Evolutionary conservation across 176 grass and related monocot genomes (phyloP).

Genomic region (Oropetium thomaeum): DNA sequence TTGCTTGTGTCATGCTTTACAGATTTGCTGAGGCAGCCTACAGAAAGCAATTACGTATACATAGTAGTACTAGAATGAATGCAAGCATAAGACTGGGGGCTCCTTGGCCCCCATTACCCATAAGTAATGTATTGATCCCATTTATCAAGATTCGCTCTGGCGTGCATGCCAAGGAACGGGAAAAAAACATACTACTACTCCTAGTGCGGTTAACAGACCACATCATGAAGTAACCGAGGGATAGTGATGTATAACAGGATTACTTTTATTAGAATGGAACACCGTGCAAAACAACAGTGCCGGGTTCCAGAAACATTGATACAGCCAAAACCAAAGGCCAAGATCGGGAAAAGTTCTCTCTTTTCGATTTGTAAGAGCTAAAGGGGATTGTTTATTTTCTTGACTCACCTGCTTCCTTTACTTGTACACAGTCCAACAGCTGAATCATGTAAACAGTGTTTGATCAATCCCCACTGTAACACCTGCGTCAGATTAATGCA

Average conservation of each 20-base stretch:
- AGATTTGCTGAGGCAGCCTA: neutral
- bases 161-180: neutral
- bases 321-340: neutral
- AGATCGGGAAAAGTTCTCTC: neutral
- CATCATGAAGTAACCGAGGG: neutral
- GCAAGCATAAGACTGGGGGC: neutral
- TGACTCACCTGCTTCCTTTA: conserved; percentile 18
- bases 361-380: neutral
- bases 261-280: neutral
- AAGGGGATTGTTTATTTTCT: neutral
- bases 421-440: neutral
- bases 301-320: neutral
- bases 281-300: neutral
- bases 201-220: neutral
- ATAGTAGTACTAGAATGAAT: neutral
- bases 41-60: neutral
- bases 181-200: neutral
- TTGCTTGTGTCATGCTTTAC: neutral
- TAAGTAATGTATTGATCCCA: neutral
- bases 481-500: conserved; percentile 13
- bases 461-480: neutral
- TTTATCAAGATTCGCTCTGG: neutral
- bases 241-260: neutral
- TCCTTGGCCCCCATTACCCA: neutral
- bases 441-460: neutral